Conservation (phyloP, 495 filamentous ascomycete genomes). For the Penicillium waksmanii region DNA sequence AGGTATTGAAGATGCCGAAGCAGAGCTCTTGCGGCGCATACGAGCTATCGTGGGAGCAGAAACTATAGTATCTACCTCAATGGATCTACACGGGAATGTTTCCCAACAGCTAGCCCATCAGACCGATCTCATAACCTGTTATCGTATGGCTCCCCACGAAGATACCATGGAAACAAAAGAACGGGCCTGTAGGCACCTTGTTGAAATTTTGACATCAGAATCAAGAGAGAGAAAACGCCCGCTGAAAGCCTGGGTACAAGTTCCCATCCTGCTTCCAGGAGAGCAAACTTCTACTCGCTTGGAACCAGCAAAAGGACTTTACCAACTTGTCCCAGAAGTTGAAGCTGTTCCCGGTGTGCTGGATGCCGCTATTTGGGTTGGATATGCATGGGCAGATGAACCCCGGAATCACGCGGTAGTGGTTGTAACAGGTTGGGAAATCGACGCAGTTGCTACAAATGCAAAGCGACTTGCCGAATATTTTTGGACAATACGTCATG, state of each 20-base stretch:
- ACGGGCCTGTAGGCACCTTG: slow-evolving; percentile 58
- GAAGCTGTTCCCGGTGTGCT: slow-evolving; percentile 46
- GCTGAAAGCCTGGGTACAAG: slow-evolving; percentile 59
- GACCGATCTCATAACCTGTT: slow-evolving; percentile 58
- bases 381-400: slow-evolving; percentile 64
- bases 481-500: slow-evolving; percentile 53
- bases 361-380: slow-evolving; percentile 62
- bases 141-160: slow-evolving; percentile 59
- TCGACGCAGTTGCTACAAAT: slow-evolving; percentile 33
- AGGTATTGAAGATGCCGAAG: slow-evolving; percentile 53
- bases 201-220: slow-evolving; percentile 42
- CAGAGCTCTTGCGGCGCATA: slow-evolving; percentile 54
- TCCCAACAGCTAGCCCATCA: slow-evolving; percentile 54
- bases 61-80: slow-evolving; percentile 57
- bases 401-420: slow-evolving; percentile 57
- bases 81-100: slow-evolving; percentile 63
- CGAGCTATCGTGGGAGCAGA: slow-evolving; percentile 50
- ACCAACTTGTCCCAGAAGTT: slow-evolving; percentile 50
- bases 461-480: slow-evolving; percentile 50
- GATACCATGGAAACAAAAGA: slow-evolving; percentile 57
- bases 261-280: slow-evolving; percentile 58
- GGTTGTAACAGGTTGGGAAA: slow-evolving; percentile 57
- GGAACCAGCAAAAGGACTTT: slow-evolving; percentile 58
- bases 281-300: slow-evolving; percentile 62
- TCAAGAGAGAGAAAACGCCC: slow-evolving; percentile 28